Evolutionary conservation across 805 yeast species (phyloP), one percentile per base, ranked within the genome.

Genomic region (Sugiyamaella qingdaonensis): DNA sequence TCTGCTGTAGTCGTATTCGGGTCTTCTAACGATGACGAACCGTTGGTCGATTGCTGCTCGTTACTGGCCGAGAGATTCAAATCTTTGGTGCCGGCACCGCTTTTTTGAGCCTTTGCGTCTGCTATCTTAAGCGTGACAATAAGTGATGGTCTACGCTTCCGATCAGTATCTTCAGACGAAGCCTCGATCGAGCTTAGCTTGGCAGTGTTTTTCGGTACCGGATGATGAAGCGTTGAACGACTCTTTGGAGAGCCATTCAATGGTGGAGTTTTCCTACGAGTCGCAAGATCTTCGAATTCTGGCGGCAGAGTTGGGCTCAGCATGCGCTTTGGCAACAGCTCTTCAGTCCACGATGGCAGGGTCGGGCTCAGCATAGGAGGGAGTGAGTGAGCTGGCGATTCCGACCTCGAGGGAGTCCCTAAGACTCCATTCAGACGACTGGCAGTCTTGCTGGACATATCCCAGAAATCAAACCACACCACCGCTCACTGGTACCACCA

Each of bases 261-360:
- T 4, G 39, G 39, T 4, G 18, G 18, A 13, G 16, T 18, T 13
- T 43, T 43, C 19, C 14, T 19, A 11, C 19, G 14, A 10, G 18
- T 4, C 13, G 36, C 24, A 14, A 49, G 16, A 34, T 47, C 52
- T 50, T 60, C 66, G 47, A 65, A 69, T 32, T 59, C 58, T 2
- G 72, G 62, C 1, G 76, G 76, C 11, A 72, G 61, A 13, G 74
- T 71, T 2, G 75, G 75, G 55, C 73, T 70, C 50, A 71, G 57
- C 64, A 71, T 70, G 14, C 58, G 58, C 34, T 62, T 53, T 10
- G 69, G 71, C 19, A 69, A 56, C 27, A 54, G 53, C 56, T 54
- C 62, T 24, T 64, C 68, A 46, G 62, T 59, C 59, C 67, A 58
- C 9, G 68, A 54, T 7, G 73, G 73, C 32, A 69, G 57, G 11